These are phyloP conservation scores for Zasmidium angulare DNA, from an alignment of 2,329 filamentous ascomycete species.

Conservation along the genomic window DNA sequence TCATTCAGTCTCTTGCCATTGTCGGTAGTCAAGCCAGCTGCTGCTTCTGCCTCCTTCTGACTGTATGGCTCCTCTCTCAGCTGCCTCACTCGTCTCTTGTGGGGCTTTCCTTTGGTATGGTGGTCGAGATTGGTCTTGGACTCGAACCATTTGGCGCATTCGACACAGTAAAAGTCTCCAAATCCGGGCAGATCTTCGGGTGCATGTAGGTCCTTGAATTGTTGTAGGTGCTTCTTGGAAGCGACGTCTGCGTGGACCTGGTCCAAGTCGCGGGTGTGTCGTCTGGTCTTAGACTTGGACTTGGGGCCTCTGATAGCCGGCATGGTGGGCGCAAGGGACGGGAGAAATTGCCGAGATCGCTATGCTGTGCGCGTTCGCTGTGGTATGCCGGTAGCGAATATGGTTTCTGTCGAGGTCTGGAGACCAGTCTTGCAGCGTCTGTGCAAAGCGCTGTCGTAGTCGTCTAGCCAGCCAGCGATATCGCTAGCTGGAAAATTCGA, in stretches of 20 bases:
- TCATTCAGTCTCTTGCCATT: constrained; percentile 52
- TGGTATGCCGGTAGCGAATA: background rate
- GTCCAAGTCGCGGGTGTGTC: constrained; percentile 74
- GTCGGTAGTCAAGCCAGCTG: constrained; percentile 68
- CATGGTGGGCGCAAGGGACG: constrained; percentile 35
- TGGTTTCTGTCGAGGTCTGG: constrained; percentile 8
- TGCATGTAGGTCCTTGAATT: constrained; percentile 76
- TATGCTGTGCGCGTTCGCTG: background rate
- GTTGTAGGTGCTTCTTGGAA: constrained; percentile 74
- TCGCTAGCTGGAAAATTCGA: background rate
- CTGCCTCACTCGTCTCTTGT: constrained; percentile 86
- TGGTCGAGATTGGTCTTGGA: constrained; percentile 71
- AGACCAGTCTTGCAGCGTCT: constrained; percentile 5
- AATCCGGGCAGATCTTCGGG: constrained; percentile 84
- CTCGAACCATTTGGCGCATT: constrained; percentile 97
- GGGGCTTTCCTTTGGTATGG: constrained; percentile 84
- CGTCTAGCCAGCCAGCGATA: constrained; percentile 1
- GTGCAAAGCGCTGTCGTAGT: background rate
- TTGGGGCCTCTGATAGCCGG: constrained; percentile 51
- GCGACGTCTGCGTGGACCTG: constrained; percentile 83
- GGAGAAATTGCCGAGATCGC: background rate
- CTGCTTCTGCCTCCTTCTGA: constrained; percentile 82
- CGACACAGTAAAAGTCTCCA: constrained; percentile 81
- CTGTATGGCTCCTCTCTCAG: constrained; percentile 82
- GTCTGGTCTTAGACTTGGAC: constrained; percentile 50